phyloP scores from a whole-genome alignment of 1,284 basidiomycete genomes.

The Boletellus deceptivus region DNA sequence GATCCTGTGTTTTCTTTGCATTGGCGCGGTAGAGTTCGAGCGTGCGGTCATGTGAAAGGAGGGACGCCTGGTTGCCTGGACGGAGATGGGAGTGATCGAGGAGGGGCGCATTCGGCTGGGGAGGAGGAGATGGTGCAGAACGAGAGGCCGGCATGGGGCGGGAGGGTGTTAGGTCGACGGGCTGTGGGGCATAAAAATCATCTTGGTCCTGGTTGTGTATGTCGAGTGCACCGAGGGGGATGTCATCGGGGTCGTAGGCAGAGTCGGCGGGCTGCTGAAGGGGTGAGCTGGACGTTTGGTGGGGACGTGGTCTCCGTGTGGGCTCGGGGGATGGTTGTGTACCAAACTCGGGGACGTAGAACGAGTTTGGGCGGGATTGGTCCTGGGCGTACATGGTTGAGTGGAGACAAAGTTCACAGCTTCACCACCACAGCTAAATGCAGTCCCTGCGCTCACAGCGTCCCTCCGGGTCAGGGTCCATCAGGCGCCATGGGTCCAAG shows the following conservation, averaged over 20 bases:
- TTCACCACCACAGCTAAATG: constrained; percentile 33
- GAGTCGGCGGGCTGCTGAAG: constrained; percentile 32
- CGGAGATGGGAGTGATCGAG: constrained; percentile 93
- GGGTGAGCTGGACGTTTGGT: constrained; percentile 24
- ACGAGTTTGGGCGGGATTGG: constrained; percentile 36
- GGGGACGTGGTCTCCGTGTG: constrained; percentile 17
- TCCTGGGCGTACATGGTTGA: constrained; percentile 34
- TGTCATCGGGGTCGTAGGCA: constrained; percentile 34
- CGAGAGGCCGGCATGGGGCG: constrained; percentile 36
- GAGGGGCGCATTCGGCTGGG: constrained; percentile 61
- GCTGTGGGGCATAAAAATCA: constrained; percentile 39
- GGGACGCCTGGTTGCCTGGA: constrained; percentile 88
- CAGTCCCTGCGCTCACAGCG: constrained; percentile 63
- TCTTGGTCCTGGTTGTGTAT: constrained; percentile 30
- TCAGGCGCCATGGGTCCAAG: constrained; percentile 38
- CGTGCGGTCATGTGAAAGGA: constrained; percentile 93
- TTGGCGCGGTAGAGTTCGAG: constrained; percentile 96
- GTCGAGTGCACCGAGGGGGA: constrained; percentile 29
- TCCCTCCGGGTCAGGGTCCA: constrained; percentile 47
- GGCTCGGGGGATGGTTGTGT: constrained; percentile 5
- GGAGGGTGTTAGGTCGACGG: constrained; percentile 22
- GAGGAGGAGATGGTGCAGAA: constrained; percentile 39
- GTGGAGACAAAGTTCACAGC: constrained; percentile 23
- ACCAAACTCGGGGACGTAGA: constrained; percentile 34
- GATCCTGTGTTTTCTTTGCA: constrained; percentile 98